These are phyloP conservation scores for Thecaphora frezii DNA, from an alignment of 1,284 basidiomycete species.

Conservation along the genomic window DNA sequence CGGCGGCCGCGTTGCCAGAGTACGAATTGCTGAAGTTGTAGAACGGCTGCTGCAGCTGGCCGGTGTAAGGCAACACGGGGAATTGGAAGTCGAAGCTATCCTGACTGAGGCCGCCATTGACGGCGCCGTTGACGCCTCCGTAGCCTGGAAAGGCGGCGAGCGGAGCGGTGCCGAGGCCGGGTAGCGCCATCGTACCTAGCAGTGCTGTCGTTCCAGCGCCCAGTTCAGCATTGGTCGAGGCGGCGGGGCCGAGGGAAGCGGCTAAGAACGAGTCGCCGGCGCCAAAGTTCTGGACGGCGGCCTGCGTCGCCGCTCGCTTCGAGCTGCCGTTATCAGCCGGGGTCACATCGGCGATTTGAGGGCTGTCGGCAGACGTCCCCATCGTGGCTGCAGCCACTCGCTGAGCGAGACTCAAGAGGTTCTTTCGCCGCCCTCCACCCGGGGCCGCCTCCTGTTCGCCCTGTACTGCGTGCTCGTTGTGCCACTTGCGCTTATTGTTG, in stretches of 20 bases:
- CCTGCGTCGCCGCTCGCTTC: slow-evolving; percentile 26
- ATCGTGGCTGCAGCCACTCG: slow-evolving; percentile 42
- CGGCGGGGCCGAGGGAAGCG: too few relatives aligned
- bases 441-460: slow-evolving; percentile 12
- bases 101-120: not conserved
- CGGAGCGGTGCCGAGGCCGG: slow-evolving; percentile 14
- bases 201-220: slow-evolving; percentile 19
- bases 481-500: slow-evolving; percentile 34
- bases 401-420: slow-evolving; percentile 45
- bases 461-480: slow-evolving; percentile 22
- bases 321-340: slow-evolving; percentile 9
- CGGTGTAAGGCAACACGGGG: slow-evolving; percentile 28
- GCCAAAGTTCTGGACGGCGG: slow-evolving; percentile 10
- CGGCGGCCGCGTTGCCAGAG: not conserved
- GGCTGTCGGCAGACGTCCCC: slow-evolving; percentile 7
- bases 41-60: slow-evolving; percentile 14
- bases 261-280: too few relatives aligned
- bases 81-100: slow-evolving; percentile 18
- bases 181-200: slow-evolving; percentile 26
- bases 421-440: slow-evolving; percentile 28
- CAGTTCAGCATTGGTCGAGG: too few relatives aligned
- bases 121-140: too few relatives aligned
- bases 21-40: slow-evolving; percentile 16
- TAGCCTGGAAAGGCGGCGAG: not conserved
- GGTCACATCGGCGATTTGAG: not conserved